phyloP scores from a whole-genome alignment of 495 filamentous ascomycete species.

The Parmelia sp. region DNA sequence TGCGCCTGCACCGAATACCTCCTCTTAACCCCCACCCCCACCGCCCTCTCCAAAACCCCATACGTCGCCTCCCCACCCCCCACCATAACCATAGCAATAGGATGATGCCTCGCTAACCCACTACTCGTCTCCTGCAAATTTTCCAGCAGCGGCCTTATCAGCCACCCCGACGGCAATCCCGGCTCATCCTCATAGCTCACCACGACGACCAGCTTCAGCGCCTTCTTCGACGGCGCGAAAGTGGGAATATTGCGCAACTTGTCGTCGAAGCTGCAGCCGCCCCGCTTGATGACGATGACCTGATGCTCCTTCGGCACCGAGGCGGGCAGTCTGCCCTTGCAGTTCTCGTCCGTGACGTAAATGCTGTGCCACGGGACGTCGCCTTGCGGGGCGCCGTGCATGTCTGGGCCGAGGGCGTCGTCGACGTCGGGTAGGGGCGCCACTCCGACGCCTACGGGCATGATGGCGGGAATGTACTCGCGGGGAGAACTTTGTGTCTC shows the following conservation, averaged over 20 bases:
- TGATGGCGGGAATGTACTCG: constrained; percentile 56
- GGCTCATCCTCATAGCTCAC: constrained; percentile 60
- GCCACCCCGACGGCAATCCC: constrained; percentile 15
- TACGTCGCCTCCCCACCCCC: constrained; percentile 66
- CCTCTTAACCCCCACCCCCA: constrained; percentile 63
- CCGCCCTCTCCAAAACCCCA: constrained; percentile 52
- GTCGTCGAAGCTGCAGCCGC: constrained; percentile 74
- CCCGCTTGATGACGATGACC: constrained; percentile 75
- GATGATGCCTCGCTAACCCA: constrained; percentile 65
- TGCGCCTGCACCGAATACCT: constrained; percentile 76
- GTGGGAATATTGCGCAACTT: constrained; percentile 81
- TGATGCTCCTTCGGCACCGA: constrained; percentile 60
- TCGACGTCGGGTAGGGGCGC: constrained; percentile 63
- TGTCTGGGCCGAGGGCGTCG: constrained; percentile 46
- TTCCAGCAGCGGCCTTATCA: constrained; percentile 73
- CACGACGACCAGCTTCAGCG: constrained; percentile 74
- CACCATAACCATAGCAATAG: constrained; percentile 80
- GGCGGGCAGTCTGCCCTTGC: constrained; percentile 53
- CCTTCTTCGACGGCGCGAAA: constrained; percentile 44
- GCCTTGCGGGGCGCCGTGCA: constrained; percentile 36
- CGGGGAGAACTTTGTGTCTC: constrained; percentile 28
- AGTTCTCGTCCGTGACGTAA: constrained; percentile 65
- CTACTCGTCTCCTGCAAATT: constrained; percentile 62
- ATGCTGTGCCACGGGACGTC: constrained; percentile 60
- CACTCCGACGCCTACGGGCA: constrained; percentile 68